Base-by-base conservation (phyloP, 2,329 filamentous ascomycete species). In the Juglanconis juglandina region DNA sequence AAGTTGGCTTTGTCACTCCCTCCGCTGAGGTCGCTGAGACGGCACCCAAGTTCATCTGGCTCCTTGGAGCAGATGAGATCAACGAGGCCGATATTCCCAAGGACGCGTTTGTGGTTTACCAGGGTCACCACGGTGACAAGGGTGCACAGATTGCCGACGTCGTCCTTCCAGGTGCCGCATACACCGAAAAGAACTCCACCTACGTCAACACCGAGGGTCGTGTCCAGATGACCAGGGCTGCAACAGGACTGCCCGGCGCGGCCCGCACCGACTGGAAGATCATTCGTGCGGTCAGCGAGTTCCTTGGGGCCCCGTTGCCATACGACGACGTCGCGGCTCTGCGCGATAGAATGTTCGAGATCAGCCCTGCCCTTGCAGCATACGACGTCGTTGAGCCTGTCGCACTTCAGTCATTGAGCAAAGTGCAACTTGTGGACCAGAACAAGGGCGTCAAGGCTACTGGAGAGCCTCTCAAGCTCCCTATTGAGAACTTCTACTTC, bases 191-290 rank as follows among this genome's bases (percentile, higher is more conserved):
- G 82, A 87, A 89, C 32, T 93, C 87, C 62, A 99, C 95, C 49
- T 99, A 96, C 72, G 86, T 99, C 78, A 99, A 98, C 85, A 98
- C 95, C 0, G 95, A 99, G 77, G 95, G 95, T 59, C 91, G 95
- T 69, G 92, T 95, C 30, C 95, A 99, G 79, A 89, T 96, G 81
- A 95, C 91, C 57, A 90, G 95, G 66, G 89, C 91, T 52, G 95
- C 95, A 35, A 96, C 92, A 42, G 90, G 90, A 50, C 82, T 96
- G 66, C 91, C 92, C 32, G 95, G 95, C 62, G 95, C 92, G 56
- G 87, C 94, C 59, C 87, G 95, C 71, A 94, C 95, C 65, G 95
- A 99, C 79, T 99, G 95, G 95, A 99, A 98, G 86, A 98, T 99
- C 71, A 87, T 99, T 68, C 91, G 95, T 66, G 95, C 95, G 17